phyloP scores from a whole-genome alignment of 495 filamentous ascomycete genomes.

The Hypoxylon cercidicola region DNA sequence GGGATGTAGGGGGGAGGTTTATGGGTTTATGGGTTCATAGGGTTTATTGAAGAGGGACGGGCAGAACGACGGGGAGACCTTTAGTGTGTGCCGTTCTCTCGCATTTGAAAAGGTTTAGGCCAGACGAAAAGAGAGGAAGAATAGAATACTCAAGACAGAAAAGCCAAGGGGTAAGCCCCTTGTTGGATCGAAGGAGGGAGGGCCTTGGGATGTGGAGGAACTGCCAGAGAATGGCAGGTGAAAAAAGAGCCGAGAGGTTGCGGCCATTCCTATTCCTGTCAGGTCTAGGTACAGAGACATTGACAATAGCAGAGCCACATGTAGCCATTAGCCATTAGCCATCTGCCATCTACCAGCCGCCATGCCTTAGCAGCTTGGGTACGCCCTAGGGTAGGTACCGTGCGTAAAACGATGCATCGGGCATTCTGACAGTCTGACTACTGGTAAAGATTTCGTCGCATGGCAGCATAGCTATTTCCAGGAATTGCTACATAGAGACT shows the following conservation, averaged over 20 bases:
- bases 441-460: slow-evolving; percentile 45
- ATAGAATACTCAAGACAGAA: background rate
- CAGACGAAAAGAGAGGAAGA: too few species aligned
- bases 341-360: too few species aligned
- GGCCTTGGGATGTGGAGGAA: slow-evolving; percentile 37
- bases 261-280: slow-evolving; percentile 25
- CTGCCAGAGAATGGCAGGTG: slow-evolving; percentile 41
- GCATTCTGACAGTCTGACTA: slow-evolving; percentile 33
- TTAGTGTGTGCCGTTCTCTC: background rate
- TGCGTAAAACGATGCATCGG: slow-evolving; percentile 32
- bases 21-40: background rate
- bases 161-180: slow-evolving; percentile 7
- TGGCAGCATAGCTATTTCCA: slow-evolving; percentile 47
- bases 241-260: slow-evolving; percentile 43
- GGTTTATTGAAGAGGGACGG: background rate
- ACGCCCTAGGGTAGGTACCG: background rate
- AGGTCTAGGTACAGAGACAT: slow-evolving; percentile 6
- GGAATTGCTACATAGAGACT: slow-evolving; percentile 25
- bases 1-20: background rate
- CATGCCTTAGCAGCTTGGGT: too few species aligned
- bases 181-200: slow-evolving; percentile 38
- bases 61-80: too few species aligned
- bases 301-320: slow-evolving; percentile 17
- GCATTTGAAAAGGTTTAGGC: slow-evolving; percentile 3
- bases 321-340: background rate